Conservation (phyloP, 768 basidiomycete species). For the Agaricus blazei region DNA sequence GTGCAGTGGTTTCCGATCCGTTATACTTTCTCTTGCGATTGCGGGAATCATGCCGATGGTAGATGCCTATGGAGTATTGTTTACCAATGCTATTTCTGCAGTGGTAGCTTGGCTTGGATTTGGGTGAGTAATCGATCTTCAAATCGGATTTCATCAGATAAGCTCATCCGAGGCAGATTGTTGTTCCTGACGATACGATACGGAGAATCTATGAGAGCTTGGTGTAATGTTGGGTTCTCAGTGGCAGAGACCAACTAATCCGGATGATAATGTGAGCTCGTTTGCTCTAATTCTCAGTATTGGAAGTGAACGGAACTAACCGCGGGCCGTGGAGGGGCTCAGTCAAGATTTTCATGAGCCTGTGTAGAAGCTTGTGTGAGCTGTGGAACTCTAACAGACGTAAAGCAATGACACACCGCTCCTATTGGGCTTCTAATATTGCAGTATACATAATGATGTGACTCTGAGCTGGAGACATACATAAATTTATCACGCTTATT, state of each 20-base stretch:
- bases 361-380: too few species aligned
- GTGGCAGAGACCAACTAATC: conserved; percentile 31
- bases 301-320: too few species aligned
- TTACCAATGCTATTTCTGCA: conserved; percentile 34
- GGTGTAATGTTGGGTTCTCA: conserved; percentile 53
- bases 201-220: conserved; percentile 41
- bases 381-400: too few species aligned
- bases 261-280: not conserved
- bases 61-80: conserved; percentile 34
- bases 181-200: conserved; percentile 41
- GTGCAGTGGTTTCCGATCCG: conserved; percentile 24
- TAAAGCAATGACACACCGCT: too few species aligned
- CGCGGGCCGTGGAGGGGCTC: too few species aligned
- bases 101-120: conserved; percentile 38
- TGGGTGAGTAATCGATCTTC: conserved; percentile 27
- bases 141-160: not conserved
- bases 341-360: too few species aligned
- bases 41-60: conserved; percentile 38
- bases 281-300: too few species aligned
- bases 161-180: conserved; percentile 23
- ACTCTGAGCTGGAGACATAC: too few species aligned
- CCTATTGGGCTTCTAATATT: too few species aligned
- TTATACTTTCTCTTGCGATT: conserved; percentile 28
- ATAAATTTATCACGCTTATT: too few species aligned
- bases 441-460: too few species aligned